Percentiles rank a stretch among this genome's conserved stretches.
phyloP scores from a whole-genome alignment of 345 rosid genomes.

The Pseudoturritis turrita region DNA sequence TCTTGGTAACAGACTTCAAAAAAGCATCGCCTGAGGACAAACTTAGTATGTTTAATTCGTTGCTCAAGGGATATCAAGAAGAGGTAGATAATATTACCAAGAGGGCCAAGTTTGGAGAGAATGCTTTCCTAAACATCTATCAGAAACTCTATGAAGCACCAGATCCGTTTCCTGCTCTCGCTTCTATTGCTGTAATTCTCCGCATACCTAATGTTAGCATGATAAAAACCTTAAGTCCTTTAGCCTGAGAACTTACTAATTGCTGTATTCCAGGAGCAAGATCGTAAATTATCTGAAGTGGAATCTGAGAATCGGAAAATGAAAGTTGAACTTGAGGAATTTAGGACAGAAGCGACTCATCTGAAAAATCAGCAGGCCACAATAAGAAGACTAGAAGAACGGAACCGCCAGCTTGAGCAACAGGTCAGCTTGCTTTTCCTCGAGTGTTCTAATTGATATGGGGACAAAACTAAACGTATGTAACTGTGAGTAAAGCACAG shows the following conservation, averaged over 20 bases:
- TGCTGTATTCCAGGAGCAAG: slow-evolving; percentile 73
- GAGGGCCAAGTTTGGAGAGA: slow-evolving; percentile 97
- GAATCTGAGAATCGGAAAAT: slow-evolving; percentile 95
- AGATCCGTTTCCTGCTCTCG: slow-evolving; percentile 94
- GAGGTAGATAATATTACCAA: slow-evolving; percentile 99
- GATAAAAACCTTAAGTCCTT: background rate
- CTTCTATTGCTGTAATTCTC: slow-evolving; percentile 81
- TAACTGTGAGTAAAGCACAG: background rate
- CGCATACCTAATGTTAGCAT: background rate
- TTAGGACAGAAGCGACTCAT: slow-evolving; percentile 90
- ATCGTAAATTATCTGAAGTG: slow-evolving; percentile 71
- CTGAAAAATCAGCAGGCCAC: slow-evolving; percentile 98
- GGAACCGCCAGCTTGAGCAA: slow-evolving; percentile 94
- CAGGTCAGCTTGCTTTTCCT: slow-evolving; percentile 53
- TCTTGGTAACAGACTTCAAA: slow-evolving; percentile 70
- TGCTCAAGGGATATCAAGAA: slow-evolving; percentile 96
- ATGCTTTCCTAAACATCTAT: slow-evolving; percentile 92
- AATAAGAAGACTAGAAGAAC: slow-evolving; percentile 96
- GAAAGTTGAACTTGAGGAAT: slow-evolving; percentile 97
- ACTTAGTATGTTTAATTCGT: slow-evolving; percentile 76
- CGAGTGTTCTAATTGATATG: background rate
- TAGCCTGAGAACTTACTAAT: slow-evolving; percentile 1
- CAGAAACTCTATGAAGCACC: slow-evolving; percentile 99
- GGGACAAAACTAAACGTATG: background rate
- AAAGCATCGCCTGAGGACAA: slow-evolving; percentile 90